phyloP scores from a whole-genome alignment of 1,139 yeast genomes.

The Candida glucosophila region DNA sequence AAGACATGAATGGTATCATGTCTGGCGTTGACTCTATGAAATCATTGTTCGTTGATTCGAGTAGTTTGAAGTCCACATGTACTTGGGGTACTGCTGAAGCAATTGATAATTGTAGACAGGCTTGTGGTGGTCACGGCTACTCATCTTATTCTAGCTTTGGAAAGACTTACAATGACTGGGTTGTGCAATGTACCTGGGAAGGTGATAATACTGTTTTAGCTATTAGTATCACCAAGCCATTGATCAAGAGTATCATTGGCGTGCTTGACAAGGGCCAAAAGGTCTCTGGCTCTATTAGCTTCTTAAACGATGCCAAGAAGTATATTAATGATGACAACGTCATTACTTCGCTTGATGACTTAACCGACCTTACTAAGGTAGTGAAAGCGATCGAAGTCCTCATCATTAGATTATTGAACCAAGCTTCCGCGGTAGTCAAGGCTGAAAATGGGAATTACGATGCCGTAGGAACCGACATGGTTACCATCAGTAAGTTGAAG shows the following conservation, averaged over 20 bases:
- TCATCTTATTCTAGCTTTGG: constrained; percentile 41
- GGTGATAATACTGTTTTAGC: constrained; percentile 45
- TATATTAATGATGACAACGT: constrained; percentile 22
- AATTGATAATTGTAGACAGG: constrained; percentile 41
- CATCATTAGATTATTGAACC: constrained; percentile 38
- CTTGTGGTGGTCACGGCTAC: constrained; percentile 48
- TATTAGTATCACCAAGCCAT: constrained; percentile 38
- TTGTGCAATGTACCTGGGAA: constrained; percentile 47
- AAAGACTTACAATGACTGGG: constrained; percentile 41
- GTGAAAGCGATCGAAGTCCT: constrained; percentile 31
- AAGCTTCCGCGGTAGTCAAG: constrained; percentile 36
- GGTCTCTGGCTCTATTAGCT: constrained; percentile 27
- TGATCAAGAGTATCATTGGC: constrained; percentile 26
- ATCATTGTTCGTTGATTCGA: constrained; percentile 39
- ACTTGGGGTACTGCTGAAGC: constrained; percentile 42
- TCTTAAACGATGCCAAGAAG: constrained; percentile 29
- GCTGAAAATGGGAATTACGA: constrained; percentile 43
- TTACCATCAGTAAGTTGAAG: constrained; percentile 50
- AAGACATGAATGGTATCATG: constrained; percentile 28
- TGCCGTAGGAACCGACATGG: constrained; percentile 46
- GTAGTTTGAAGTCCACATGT: constrained; percentile 39
- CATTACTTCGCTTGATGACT: constrained; percentile 23
- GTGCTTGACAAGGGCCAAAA: constrained; percentile 25
- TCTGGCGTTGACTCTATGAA: constrained; percentile 32
- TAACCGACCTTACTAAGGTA: constrained; percentile 21